Evolutionary conservation across 129 eudicot genomes (phyloP).

Genomic region (Flaveria sonorensis): DNA sequence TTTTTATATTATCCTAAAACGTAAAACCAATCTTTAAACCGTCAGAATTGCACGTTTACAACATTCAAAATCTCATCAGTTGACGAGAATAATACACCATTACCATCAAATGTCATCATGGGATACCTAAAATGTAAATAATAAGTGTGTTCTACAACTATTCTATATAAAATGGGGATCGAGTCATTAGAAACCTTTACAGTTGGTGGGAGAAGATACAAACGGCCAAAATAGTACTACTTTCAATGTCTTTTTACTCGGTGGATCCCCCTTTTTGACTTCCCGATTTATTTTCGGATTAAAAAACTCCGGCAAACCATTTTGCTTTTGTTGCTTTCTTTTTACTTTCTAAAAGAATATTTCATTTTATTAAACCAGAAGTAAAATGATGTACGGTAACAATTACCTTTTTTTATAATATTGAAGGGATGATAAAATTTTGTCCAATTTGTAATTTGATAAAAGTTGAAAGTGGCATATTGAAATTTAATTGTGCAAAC

Average conservation of each 20-base stretch:
- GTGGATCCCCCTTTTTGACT: conserved; percentile 24
- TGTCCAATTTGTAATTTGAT: too few species aligned
- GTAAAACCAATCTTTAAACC: too few species aligned
- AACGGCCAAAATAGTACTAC: conserved; percentile 5
- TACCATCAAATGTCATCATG: too few species aligned
- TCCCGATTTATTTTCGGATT: background rate
- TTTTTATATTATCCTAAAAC: too few species aligned
- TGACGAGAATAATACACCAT: too few species aligned
- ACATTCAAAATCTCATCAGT: too few species aligned
- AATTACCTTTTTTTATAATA: background rate
- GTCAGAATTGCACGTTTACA: too few species aligned
- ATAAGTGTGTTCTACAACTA: background rate
- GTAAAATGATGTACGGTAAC: conserved; percentile 2
- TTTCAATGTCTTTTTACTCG: conserved; percentile 18
- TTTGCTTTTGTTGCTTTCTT: conserved; percentile 29
- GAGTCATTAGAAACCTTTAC: conserved; percentile 19
- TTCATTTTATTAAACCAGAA: background rate
- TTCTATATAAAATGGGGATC: conserved; percentile 8
- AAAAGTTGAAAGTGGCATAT: too few species aligned
- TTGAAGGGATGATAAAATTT: background rate
- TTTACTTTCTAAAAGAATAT: background rate
- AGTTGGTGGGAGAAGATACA: conserved; percentile 4
- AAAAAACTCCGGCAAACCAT: background rate
- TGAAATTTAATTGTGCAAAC: too few species aligned
- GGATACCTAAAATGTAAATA: background rate